These are phyloP conservation scores for Daldinia loculata DNA, from an alignment of 495 filamentous ascomycete species.

Conservation along the genomic window DNA sequence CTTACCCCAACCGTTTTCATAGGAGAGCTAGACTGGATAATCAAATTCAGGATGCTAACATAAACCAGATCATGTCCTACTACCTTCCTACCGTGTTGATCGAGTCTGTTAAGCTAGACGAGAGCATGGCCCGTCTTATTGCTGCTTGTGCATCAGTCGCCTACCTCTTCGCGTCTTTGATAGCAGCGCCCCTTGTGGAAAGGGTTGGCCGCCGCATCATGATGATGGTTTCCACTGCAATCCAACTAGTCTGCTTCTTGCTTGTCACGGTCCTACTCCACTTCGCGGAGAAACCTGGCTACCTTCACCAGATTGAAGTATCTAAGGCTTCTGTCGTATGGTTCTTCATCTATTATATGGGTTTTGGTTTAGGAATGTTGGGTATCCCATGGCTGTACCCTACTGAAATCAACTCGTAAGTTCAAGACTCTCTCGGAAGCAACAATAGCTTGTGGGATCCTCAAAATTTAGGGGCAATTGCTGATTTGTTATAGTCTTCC, in stretches of 20 bases:
- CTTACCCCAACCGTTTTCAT: background rate
- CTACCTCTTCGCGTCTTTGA: constrained; percentile 53
- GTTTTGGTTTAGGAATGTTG: constrained; percentile 65
- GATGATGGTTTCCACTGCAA: constrained; percentile 65
- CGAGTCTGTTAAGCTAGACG: constrained; percentile 50
- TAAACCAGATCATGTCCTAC: constrained; percentile 47
- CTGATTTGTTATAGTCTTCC: constrained; percentile 46
- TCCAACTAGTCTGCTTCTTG: constrained; percentile 64
- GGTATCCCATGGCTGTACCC: constrained; percentile 69
- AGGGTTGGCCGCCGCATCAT: constrained; percentile 65
- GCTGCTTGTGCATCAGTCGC: constrained; percentile 46
- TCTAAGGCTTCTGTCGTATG: constrained; percentile 59
- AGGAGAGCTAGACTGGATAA: background rate
- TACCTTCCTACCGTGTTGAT: constrained; percentile 57
- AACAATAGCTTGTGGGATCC: background rate
- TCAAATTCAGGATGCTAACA: constrained; percentile 26
- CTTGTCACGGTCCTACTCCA: constrained; percentile 65
- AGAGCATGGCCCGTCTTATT: constrained; percentile 47
- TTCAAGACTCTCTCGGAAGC: background rate
- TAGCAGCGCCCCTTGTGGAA: constrained; percentile 62
- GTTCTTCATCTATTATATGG: constrained; percentile 61
- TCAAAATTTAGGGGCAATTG: background rate
- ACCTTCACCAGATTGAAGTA: constrained; percentile 44
- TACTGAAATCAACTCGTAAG: constrained; percentile 66
- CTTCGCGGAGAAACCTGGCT: constrained; percentile 51